phyloP scores from a whole-genome alignment of 306 rosid species.

The Lotus japonicus region DNA sequence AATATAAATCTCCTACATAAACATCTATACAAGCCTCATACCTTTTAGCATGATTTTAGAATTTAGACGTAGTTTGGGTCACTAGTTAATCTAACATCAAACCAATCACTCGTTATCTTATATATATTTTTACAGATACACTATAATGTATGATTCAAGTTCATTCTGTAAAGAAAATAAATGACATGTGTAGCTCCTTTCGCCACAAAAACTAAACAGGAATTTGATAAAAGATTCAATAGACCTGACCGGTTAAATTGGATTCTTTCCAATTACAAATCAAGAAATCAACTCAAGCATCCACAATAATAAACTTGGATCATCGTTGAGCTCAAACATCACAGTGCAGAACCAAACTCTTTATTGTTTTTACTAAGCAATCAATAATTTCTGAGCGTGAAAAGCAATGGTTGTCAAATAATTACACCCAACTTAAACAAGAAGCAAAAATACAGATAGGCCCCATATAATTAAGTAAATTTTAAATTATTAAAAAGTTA shows the following conservation, averaged over 20 bases:
- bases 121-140: no score
- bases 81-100: background rate
- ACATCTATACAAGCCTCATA: background rate
- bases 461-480: no score
- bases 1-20: background rate
- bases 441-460: background rate
- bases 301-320: background rate
- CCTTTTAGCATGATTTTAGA: background rate
- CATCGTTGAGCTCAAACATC: background rate
- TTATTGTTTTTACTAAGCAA: background rate
- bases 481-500: background rate
- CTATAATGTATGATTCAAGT: background rate
- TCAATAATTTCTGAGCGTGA: background rate
- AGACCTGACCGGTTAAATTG: background rate
- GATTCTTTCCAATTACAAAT: background rate
- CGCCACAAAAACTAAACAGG: background rate
- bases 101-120: background rate
- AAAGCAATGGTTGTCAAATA: background rate
- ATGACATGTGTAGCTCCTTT: background rate
- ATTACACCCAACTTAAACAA: background rate
- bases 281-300: background rate
- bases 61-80: background rate
- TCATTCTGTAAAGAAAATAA: slow-evolving; percentile 5
- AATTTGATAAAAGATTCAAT: slow-evolving; percentile 5
- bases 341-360: background rate